These are phyloP conservation scores for Yarrowia divulgata DNA, from an alignment of 805 yeast genomes.

Conservation along the genomic window DNA sequence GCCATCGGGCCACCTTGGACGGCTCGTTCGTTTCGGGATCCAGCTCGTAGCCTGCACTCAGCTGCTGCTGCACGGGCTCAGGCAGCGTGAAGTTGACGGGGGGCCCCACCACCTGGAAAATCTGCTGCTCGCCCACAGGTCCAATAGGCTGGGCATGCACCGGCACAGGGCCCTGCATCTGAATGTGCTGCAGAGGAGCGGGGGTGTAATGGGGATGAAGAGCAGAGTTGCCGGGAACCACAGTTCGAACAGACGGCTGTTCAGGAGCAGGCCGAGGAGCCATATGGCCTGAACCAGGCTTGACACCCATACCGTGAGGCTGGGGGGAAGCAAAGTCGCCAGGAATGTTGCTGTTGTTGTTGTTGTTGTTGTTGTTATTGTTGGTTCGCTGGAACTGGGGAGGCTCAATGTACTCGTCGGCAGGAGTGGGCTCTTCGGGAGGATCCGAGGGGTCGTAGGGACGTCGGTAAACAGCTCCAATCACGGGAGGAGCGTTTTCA, in stretches of 20 bases:
- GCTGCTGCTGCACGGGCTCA: conserved; percentile 44
- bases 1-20: conserved; percentile 42
- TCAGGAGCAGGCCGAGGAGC: conserved; percentile 19
- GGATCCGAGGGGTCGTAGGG: conserved; percentile 82
- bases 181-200: conserved; percentile 36
- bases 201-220: conserved; percentile 37
- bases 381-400: conserved; percentile 39
- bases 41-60: conserved; percentile 42
- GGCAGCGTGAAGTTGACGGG: conserved; percentile 51
- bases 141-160: conserved; percentile 47
- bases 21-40: conserved; percentile 43
- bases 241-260: conserved; percentile 30
- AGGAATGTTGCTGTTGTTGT: too few species aligned
- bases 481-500: conserved; percentile 89
- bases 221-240: conserved; percentile 29
- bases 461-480: conserved; percentile 87
- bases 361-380: neutral
- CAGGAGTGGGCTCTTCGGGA: conserved; percentile 68
- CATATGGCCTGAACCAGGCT: neutral
- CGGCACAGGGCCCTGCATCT: conserved; percentile 41
- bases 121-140: conserved; percentile 30
- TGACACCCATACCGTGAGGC: conserved; percentile 5
- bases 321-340: conserved; percentile 44
- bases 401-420: conserved; percentile 41
- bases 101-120: conserved; percentile 43